Conservation (phyloP, 768 basidiomycete genomes). For the Candolleomyces efflorescens region DNA sequence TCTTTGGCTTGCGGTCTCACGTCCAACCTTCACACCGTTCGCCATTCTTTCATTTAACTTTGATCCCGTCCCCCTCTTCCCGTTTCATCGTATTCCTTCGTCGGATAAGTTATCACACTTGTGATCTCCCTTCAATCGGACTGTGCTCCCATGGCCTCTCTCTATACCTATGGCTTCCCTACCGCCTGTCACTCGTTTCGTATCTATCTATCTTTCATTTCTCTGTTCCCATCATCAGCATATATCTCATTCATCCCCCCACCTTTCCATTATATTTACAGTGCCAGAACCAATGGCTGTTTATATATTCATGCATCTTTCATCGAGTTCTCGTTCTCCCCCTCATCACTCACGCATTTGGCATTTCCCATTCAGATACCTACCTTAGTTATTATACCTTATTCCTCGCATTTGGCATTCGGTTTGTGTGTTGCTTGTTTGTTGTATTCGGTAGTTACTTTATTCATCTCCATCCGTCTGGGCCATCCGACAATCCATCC, state of each 20-base stretch:
- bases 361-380: slow-evolving; percentile 3
- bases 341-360: neutral
- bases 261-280: neutral
- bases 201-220: neutral
- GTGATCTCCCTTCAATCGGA: too few relatives aligned
- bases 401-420: neutral
- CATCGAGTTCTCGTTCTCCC: neutral
- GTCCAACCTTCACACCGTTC: too few relatives aligned
- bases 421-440: neutral
- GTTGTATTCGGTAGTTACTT: neutral
- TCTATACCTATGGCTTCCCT: neutral
- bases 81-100: too few relatives aligned
- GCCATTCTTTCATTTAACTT: too few relatives aligned
- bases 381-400: slow-evolving; percentile 1
- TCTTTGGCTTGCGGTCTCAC: too few relatives aligned
- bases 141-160: too few relatives aligned
- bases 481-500: too few relatives aligned
- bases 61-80: too few relatives aligned
- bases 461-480: too few relatives aligned
- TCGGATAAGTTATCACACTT: too few relatives aligned
- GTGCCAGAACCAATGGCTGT: neutral
- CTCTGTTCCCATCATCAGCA: neutral
- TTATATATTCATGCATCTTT: neutral
- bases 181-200: neutral
- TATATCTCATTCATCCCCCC: neutral